Percentiles rank a stretch among this genome's conserved stretches.
phyloP scores from a whole-genome alignment of 495 filamentous ascomycete species.

The Xylaria palmicola region DNA sequence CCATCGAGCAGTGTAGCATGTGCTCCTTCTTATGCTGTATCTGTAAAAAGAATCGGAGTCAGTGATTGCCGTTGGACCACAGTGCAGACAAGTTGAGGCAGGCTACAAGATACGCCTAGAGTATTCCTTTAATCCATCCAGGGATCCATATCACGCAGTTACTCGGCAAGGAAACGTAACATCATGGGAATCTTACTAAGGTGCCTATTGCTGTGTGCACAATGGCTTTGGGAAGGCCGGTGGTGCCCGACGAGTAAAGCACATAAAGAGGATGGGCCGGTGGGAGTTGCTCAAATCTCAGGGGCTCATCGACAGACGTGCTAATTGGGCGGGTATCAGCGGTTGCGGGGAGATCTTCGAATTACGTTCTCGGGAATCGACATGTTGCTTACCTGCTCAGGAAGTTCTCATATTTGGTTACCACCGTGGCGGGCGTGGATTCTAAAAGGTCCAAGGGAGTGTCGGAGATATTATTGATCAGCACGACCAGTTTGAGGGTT shows the following conservation, averaged over 20 bases:
- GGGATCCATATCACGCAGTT: too few species aligned
- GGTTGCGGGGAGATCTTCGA: not conserved
- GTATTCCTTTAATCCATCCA: too few species aligned
- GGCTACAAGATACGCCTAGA: too few species aligned
- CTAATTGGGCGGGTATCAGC: conserved; percentile 26
- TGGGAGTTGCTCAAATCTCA: conserved; percentile 70
- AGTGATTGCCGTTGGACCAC: too few species aligned
- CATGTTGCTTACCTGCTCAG: conserved; percentile 34
- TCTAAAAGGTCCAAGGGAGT: conserved; percentile 50
- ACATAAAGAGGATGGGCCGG: conserved; percentile 88
- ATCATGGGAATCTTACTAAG: too few species aligned
- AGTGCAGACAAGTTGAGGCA: too few species aligned
- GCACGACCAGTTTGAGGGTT: conserved; percentile 61
- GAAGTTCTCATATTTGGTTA: conserved; percentile 40
- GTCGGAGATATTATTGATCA: conserved; percentile 62
- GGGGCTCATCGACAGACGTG: conserved; percentile 36
- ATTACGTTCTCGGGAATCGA: not conserved
- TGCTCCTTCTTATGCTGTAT: conserved; percentile 96
- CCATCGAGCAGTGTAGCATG: conserved; percentile 75
- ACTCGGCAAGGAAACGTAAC: too few species aligned
- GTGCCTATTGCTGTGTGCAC: conserved; percentile 87
- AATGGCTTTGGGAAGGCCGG: conserved; percentile 88
- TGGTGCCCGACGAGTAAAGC: conserved; percentile 84
- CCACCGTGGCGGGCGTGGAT: conserved; percentile 50
- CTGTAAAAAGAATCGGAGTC: too few species aligned